A percentile compares a stretch with the other conserved stretches of the same genome.
Evolutionary conservation across 192 early-diverging fungal species (phyloP).

Genomic region (Podila epicladia): DNA sequence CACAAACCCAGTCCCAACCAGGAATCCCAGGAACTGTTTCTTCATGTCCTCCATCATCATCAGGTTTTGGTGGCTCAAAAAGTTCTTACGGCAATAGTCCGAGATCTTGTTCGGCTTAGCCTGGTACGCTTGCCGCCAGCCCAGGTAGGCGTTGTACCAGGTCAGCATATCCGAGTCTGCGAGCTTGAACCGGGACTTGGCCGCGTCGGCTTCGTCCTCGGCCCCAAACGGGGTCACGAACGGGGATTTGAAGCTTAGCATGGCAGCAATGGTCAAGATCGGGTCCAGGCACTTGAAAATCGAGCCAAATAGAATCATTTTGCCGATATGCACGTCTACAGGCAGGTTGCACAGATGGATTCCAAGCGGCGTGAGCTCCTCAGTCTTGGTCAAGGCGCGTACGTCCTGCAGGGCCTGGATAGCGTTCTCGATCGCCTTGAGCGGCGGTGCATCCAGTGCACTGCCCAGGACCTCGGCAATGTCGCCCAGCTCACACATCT

Average conservation of each 20-base stretch:
- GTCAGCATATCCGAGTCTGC: slow-evolving; percentile 61
- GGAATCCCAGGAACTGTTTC: slow-evolving; percentile 59
- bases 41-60: slow-evolving; percentile 68
- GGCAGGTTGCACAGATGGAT: slow-evolving; percentile 75
- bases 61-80: slow-evolving; percentile 61
- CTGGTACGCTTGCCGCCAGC: slow-evolving; percentile 55
- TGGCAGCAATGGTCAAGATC: slow-evolving; percentile 75
- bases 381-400: slow-evolving; percentile 57
- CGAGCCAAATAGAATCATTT: slow-evolving; percentile 84
- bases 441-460: slow-evolving; percentile 79
- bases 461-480: slow-evolving; percentile 63
- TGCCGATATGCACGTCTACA: slow-evolving; percentile 82
- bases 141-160: slow-evolving; percentile 61
- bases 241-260: slow-evolving; percentile 69
- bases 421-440: slow-evolving; percentile 65
- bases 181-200: slow-evolving; percentile 50
- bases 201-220: slow-evolving; percentile 60
- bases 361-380: slow-evolving; percentile 79
- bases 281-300: slow-evolving; percentile 81
- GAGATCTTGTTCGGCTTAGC: slow-evolving; percentile 26
- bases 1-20: slow-evolving; percentile 63
- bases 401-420: slow-evolving; percentile 65
- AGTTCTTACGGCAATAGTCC: slow-evolving; percentile 59
- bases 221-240: slow-evolving; percentile 64
- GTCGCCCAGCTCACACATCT: slow-evolving; percentile 69